Evolutionary conservation across 768 basidiomycete species (phyloP), one percentile per base, ranked within the genome.

Genomic region (Tubosaeta sp.): DNA sequence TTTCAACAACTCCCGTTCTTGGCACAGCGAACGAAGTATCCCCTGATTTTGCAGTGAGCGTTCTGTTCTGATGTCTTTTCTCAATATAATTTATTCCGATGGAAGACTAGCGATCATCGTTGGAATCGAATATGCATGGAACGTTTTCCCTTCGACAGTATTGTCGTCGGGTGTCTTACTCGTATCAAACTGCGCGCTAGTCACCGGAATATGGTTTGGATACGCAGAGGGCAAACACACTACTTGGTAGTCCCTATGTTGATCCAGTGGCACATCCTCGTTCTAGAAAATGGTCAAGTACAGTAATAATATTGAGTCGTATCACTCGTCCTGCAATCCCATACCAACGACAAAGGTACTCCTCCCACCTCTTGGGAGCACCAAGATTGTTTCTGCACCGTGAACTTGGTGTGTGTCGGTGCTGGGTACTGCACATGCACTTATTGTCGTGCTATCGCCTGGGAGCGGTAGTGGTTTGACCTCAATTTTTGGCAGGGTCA

Each of bases 1-100:
- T 90, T 87, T 10, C 86, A 90, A 50, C 91, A 94, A 60, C 67
- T 95, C 30, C 92, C 95, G 1, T 85, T 94, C 63, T 68, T 98
- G 25, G 73, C 81, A 4, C 94, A 84, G 79, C 82, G 82, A 63
- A 86, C 87, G 5, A 75, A 70, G 46, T 88, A 81, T 65, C 86
- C 87, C 14, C 43, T 78, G 13, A 25, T 71, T 24, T 16, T 87
- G 32, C 87, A 82, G 90, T 89, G 61, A 54, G 80, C 70, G 41
- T 52, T 35, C 18, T 44, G 24, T 49, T 42, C 41, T 30, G 13
- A 40, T 27, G 24, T 16, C 31, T 35, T 31, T 36, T 45, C 39
- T 48, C 14, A 12, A 21, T 13, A 21, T 38, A 45, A 27, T 27
- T 27, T 45, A 12, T 11, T 10, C 43, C 35, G 30, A 47, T 42